Percentiles rank a stretch among this genome's conserved stretches.
Conservation (phyloP, 306 rosid genomes). For the Hippophae rhamnoides region DNA sequence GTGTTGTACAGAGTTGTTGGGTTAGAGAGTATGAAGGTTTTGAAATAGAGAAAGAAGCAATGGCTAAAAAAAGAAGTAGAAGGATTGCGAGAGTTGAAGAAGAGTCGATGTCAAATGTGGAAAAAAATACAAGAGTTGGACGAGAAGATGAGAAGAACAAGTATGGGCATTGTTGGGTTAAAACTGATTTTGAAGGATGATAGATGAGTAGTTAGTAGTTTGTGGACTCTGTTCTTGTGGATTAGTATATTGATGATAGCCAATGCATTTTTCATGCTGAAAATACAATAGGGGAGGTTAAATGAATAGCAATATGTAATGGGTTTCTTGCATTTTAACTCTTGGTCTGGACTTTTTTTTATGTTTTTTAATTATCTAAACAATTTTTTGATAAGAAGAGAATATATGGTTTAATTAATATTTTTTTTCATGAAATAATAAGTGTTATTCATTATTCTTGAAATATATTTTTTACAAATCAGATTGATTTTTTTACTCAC, state of each 20-base stretch:
- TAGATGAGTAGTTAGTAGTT: not conserved
- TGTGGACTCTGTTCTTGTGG: not conserved
- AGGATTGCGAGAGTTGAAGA: constrained; percentile 50
- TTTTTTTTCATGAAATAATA: too few relatives aligned
- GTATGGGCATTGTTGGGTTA: constrained; percentile 41
- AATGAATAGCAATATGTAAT: not conserved
- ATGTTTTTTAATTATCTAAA: too few relatives aligned
- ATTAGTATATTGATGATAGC: not conserved
- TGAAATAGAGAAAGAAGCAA: constrained; percentile 51
- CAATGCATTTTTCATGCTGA: too few relatives aligned
- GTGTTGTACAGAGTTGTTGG: constrained; percentile 67
- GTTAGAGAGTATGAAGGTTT: constrained; percentile 56
- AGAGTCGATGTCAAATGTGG: constrained; percentile 44
- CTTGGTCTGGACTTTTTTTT: not conserved
- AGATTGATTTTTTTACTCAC: too few relatives aligned
- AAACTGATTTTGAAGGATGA: constrained; percentile 61
- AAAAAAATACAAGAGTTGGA: constrained; percentile 40
- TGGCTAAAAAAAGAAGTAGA: constrained; percentile 39
- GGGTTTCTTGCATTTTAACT: not conserved
- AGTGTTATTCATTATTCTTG: too few relatives aligned
- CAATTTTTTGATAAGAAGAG: too few relatives aligned
- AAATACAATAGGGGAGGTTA: too few relatives aligned
- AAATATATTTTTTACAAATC: too few relatives aligned
- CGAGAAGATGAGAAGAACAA: constrained; percentile 44
- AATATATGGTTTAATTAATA: too few relatives aligned